A percentile compares a stretch with the other conserved stretches of the same genome.
Evolutionary conservation across 495 filamentous ascomycete genomes (phyloP).

Genomic region (Cercophora newfieldiana): DNA sequence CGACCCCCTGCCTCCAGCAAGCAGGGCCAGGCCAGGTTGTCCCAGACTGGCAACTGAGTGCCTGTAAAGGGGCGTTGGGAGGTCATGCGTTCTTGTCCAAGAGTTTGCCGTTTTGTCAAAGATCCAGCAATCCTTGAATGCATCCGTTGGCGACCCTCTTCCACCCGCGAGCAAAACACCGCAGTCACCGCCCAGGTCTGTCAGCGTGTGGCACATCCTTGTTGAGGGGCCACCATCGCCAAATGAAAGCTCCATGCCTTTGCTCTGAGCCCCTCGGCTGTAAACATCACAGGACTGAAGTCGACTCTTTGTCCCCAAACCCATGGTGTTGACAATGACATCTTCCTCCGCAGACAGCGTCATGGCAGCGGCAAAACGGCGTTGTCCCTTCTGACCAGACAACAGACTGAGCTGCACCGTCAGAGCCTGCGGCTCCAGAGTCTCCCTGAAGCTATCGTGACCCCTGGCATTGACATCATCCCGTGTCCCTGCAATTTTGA

Average conservation of each 20-base stretch:
- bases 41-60: constrained; percentile 65
- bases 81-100: constrained; percentile 63
- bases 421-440: not conserved
- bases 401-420: constrained; percentile 31
- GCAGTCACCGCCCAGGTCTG: constrained; percentile 46
- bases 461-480: not conserved
- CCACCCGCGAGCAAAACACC: constrained; percentile 72
- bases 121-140: constrained; percentile 72
- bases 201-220: constrained; percentile 79
- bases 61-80: constrained; percentile 68
- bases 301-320: constrained; percentile 61
- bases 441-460: not conserved
- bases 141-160: constrained; percentile 67
- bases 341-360: constrained; percentile 5
- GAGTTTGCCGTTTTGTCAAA: constrained; percentile 45
- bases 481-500: not conserved
- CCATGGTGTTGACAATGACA: constrained; percentile 52
- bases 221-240: constrained; percentile 43
- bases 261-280: constrained; percentile 22
- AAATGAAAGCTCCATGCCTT: constrained; percentile 24
- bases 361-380: constrained; percentile 45
- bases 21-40: constrained; percentile 47
- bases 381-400: constrained; percentile 37
- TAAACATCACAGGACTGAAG: constrained; percentile 64
- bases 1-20: constrained; percentile 27